phyloP scores from a whole-genome alignment of 768 basidiomycete species.

The Nevesoporus exiguus region DNA sequence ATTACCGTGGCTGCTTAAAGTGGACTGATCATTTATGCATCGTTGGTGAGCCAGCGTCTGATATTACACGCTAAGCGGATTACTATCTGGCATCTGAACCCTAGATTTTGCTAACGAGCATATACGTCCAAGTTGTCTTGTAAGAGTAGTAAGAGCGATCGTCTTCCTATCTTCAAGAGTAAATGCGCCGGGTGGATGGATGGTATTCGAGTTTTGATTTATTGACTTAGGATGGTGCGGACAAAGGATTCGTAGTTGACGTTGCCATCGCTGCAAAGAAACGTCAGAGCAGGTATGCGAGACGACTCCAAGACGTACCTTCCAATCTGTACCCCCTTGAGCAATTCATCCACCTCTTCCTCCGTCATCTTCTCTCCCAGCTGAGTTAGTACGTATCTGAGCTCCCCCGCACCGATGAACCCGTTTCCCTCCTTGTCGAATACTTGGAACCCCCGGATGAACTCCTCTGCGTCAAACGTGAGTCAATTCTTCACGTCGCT shows the following conservation, averaged over 20 bases:
- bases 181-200: neutral
- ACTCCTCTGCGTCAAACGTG: conserved; percentile 70
- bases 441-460: conserved; percentile 98
- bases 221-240: conserved; percentile 89
- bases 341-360: conserved; percentile 95
- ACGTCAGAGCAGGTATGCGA: neutral
- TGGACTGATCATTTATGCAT: neutral
- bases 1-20: neutral
- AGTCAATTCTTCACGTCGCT: neutral
- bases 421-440: conserved; percentile 86
- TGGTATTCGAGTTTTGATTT: conserved; percentile 14
- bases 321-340: conserved; percentile 93
- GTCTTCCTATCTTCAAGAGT: neutral
- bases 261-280: conserved; percentile 77
- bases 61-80: neutral
- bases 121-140: neutral
- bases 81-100: too few relatives aligned
- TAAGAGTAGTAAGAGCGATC: neutral
- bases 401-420: conserved; percentile 61
- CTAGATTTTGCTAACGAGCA: neutral
- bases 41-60: neutral
- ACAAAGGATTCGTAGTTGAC: conserved; percentile 98
- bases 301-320: conserved; percentile 51
- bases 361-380: conserved; percentile 98
- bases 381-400: conserved; percentile 86